These are phyloP conservation scores for Cladophialophora psammophila DNA, from an alignment of 2,329 filamentous ascomycete genomes.

Conservation along the genomic window DNA sequence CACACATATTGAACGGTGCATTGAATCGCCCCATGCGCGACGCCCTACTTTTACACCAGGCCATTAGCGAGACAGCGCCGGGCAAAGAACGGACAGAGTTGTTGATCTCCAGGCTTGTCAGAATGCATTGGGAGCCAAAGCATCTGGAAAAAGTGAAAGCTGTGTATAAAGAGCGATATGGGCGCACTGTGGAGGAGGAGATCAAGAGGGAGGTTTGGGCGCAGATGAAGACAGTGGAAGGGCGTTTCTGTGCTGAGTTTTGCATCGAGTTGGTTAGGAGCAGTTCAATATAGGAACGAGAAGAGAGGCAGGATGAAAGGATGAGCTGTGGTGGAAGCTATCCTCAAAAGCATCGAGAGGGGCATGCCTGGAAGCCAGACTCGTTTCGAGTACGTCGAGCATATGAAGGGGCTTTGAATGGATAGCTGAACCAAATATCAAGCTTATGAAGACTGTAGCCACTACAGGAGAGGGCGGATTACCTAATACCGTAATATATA, in stretches of 20 bases:
- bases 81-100: slow-evolving; percentile 81
- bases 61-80: slow-evolving; percentile 75
- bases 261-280: slow-evolving; percentile 36
- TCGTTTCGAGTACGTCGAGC: neutral
- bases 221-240: slow-evolving; percentile 43
- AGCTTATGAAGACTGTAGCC: neutral
- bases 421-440: neutral
- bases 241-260: slow-evolving; percentile 38
- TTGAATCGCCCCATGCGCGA: slow-evolving; percentile 96
- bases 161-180: slow-evolving; percentile 81
- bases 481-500: no score
- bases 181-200: slow-evolving; percentile 75
- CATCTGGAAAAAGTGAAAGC: slow-evolving; percentile 82
- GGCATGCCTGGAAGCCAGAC: neutral
- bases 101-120: slow-evolving; percentile 84
- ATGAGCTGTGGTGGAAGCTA: neutral
- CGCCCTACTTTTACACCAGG: slow-evolving; percentile 88
- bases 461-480: neutral
- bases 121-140: slow-evolving; percentile 88
- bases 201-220: slow-evolving; percentile 78
- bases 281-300: slow-evolving; percentile 15
- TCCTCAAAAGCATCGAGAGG: neutral
- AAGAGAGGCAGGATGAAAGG: neutral
- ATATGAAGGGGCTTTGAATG: neutral
- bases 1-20: slow-evolving; percentile 93